These are phyloP conservation scores for Xanthoconium separans DNA, from an alignment of 1,284 basidiomycete genomes.

Conservation along the genomic window DNA sequence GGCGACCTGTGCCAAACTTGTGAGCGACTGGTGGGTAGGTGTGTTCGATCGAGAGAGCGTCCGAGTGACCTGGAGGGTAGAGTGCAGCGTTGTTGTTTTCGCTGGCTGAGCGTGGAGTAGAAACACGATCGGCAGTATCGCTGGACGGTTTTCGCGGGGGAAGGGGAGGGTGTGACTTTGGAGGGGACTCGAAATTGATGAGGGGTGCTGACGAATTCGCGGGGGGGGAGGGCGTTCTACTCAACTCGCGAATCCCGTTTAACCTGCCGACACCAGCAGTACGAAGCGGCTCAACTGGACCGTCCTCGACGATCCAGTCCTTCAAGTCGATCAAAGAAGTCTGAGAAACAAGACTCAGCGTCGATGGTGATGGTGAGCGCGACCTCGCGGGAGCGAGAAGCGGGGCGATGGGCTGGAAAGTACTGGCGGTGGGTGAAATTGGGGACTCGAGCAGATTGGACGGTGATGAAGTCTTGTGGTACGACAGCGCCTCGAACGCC, in stretches of 20 bases:
- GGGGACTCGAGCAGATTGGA: conserved; percentile 44
- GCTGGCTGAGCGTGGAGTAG: conserved; percentile 30
- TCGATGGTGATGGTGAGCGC: conserved; percentile 55
- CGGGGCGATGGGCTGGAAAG: conserved; percentile 35
- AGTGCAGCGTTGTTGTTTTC: conserved; percentile 16
- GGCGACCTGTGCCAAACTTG: conserved; percentile 32
- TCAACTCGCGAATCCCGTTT: conserved; percentile 29
- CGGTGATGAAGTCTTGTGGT: neutral
- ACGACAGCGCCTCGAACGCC: conserved; percentile 47
- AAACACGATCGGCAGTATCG: conserved; percentile 38
- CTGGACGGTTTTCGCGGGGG: conserved; percentile 66
- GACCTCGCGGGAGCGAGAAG: conserved; percentile 33
- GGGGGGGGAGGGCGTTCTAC: conserved; percentile 22
- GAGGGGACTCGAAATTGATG: conserved; percentile 55
- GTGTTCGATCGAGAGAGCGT: conserved; percentile 52
- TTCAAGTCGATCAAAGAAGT: conserved; percentile 69
- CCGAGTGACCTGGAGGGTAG: conserved; percentile 38
- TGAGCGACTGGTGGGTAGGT: conserved; percentile 50
- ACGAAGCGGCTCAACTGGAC: conserved; percentile 35
- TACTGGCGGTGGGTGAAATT: conserved; percentile 42
- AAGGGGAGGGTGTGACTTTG: conserved; percentile 48
- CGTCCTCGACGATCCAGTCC: conserved; percentile 74
- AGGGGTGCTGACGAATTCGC: conserved; percentile 39
- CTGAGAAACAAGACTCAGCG: conserved; percentile 52
- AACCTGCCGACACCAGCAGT: conserved; percentile 19